Evolutionary conservation across 768 basidiomycete species (phyloP).

Genomic region (Hygrocybe punicea): DNA sequence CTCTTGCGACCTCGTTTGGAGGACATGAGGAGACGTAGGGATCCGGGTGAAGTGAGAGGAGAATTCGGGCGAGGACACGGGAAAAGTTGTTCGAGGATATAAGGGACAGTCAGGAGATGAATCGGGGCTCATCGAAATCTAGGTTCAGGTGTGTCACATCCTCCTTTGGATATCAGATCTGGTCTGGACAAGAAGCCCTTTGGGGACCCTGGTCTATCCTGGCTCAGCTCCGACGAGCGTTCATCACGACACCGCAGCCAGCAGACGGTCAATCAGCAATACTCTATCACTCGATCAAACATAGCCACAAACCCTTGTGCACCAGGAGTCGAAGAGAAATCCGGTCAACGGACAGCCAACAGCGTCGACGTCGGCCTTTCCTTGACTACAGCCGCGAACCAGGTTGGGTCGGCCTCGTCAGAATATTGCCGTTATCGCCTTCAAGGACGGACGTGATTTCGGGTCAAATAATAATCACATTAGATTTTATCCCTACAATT

Average conservation of each 20-base stretch:
- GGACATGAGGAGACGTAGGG: constrained; percentile 53
- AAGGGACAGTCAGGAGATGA: constrained; percentile 25
- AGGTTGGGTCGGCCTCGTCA: neutral
- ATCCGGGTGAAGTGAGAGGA: constrained; percentile 24
- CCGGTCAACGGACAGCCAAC: neutral
- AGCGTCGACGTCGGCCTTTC: neutral
- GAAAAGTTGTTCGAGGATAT: constrained; percentile 36
- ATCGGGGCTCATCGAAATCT: constrained; percentile 8
- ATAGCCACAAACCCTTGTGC: neutral
- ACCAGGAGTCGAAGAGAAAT: neutral
- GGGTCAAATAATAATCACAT: neutral
- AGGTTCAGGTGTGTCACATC: constrained; percentile 2
- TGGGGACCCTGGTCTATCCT: constrained; percentile 7
- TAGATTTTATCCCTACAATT: neutral
- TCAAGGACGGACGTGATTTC: too few species aligned
- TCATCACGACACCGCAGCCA: neutral
- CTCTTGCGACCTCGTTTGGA: constrained; percentile 85
- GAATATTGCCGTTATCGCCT: neutral
- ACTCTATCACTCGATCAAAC: neutral
- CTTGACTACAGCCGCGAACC: constrained; percentile 2
- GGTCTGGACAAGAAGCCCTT: constrained; percentile 1
- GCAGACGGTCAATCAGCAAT: neutral
- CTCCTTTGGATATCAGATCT: neutral
- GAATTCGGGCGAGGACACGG: constrained; percentile 26
- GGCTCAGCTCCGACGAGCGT: neutral